phyloP scores from a whole-genome alignment of 73 alveolate genomes.

The Paraurostyla sp. region DNA sequence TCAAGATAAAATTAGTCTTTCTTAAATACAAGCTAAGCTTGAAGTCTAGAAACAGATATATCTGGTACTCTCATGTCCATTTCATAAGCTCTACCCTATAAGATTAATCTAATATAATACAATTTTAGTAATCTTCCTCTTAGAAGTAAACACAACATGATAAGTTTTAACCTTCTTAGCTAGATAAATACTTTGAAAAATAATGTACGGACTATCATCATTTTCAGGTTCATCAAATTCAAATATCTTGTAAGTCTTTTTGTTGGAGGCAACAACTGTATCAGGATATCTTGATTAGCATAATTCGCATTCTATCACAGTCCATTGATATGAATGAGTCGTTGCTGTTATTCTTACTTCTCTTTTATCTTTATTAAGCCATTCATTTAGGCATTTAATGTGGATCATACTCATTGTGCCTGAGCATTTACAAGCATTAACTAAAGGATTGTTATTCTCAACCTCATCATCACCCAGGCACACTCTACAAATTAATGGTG shows the following conservation, averaged over 20 bases:
- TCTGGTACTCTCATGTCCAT: conserved; percentile 85
- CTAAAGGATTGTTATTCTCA: conserved; percentile 82
- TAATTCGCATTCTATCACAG: conserved; percentile 77
- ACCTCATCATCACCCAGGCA: conserved; percentile 88
- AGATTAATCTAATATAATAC: too few relatives aligned
- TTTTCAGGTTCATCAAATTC: conserved; percentile 31
- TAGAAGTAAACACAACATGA: conserved; percentile 10
- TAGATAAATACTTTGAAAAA: not conserved
- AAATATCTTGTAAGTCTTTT: not conserved
- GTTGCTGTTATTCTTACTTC: conserved; percentile 30
- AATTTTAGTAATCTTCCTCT: conserved; percentile 4
- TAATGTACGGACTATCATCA: not conserved
- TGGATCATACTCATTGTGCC: conserved; percentile 93
- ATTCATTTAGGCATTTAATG: conserved; percentile 87
- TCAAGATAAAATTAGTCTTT: conserved; percentile 72
- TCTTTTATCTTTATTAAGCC: conserved; percentile 87
- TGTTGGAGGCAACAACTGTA: conserved; percentile 42
- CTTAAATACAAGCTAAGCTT: conserved; percentile 72
- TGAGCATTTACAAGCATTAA: conserved; percentile 92
- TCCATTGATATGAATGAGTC: conserved; percentile 72
- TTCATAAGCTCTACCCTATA: conserved; percentile 84
- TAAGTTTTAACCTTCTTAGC: not conserved
- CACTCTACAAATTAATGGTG: conserved; percentile 79
- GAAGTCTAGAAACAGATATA: conserved; percentile 88
- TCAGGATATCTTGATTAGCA: conserved; percentile 81